Conservation (phyloP, 1,139 yeast genomes). For the Wickerhamomyces sp. region DNA sequence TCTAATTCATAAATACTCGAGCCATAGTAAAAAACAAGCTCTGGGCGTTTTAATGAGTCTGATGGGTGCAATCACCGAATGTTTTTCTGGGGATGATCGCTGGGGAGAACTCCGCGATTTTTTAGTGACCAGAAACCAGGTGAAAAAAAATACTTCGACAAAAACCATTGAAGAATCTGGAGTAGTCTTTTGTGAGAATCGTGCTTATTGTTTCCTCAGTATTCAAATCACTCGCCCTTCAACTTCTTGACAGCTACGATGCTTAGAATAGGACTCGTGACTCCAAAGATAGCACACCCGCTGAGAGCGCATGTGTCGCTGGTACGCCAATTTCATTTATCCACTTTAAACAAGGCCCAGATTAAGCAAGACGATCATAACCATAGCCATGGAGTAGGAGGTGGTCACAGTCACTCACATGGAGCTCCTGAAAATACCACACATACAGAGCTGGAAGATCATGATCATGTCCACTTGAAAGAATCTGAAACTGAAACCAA, state of each 20-base stretch:
- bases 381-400: constrained; percentile 19
- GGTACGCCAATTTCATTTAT: constrained; percentile 1
- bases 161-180: too few relatives aligned
- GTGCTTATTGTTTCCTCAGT: too few relatives aligned
- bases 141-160: too few relatives aligned
- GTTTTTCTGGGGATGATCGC: not conserved
- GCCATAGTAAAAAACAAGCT: not conserved
- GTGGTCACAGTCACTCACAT: constrained; percentile 23
- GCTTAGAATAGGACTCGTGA: constrained; percentile 3
- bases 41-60: not conserved
- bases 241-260: not conserved
- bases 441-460: constrained; percentile 22
- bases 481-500: constrained; percentile 35
- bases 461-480: constrained; percentile 34
- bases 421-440: constrained; percentile 6
- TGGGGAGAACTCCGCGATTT: not conserved
- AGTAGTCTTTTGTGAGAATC: too few relatives aligned
- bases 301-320: not conserved
- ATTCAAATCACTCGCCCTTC: not conserved
- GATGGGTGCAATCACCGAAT: not conserved
- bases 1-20: not conserved
- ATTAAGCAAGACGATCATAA: constrained; percentile 13
- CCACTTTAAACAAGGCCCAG: not conserved
- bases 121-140: not conserved
- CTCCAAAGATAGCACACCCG: not conserved